Evolutionary conservation across 2,329 filamentous ascomycete genomes (phyloP).

Genomic region (Ceratocystis cubensis): DNA sequence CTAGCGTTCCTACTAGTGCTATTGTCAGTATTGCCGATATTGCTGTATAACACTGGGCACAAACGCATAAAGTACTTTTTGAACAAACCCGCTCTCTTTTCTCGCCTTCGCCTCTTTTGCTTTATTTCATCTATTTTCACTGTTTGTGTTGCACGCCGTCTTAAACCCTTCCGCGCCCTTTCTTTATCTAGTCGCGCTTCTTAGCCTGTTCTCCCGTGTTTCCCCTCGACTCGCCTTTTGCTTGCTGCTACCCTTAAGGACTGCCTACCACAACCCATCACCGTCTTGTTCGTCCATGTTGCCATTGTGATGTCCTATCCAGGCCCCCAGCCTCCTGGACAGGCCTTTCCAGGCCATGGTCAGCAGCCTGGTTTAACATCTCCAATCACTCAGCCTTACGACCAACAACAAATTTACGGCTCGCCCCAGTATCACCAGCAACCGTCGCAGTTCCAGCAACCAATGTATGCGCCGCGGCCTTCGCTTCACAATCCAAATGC

Average conservation of each 20-base stretch:
- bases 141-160: not conserved
- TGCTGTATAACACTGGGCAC: not conserved
- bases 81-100: not conserved
- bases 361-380: conserved; percentile 23
- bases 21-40: not conserved
- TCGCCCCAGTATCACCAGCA: conserved; percentile 26
- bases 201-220: not conserved
- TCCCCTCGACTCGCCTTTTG: not conserved
- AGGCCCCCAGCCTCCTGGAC: conserved; percentile 27
- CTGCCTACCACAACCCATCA: not conserved
- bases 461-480: conserved; percentile 19
- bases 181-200: not conserved
- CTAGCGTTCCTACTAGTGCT: not conserved
- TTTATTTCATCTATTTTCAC: not conserved
- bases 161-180: not conserved
- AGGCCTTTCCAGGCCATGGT: conserved; percentile 25
- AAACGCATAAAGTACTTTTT: too few relatives aligned
- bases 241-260: not conserved
- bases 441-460: conserved; percentile 24
- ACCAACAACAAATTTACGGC: conserved; percentile 20
- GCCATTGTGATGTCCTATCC: conserved; percentile 30
- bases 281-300: conserved; percentile 16
- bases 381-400: conserved; percentile 23
- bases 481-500: conserved; percentile 25
- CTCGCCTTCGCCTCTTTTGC: not conserved